Evolutionary conservation across 805 yeast species (phyloP), one percentile per base, ranked within the genome.

Genomic region (Yarrowia sp.): DNA sequence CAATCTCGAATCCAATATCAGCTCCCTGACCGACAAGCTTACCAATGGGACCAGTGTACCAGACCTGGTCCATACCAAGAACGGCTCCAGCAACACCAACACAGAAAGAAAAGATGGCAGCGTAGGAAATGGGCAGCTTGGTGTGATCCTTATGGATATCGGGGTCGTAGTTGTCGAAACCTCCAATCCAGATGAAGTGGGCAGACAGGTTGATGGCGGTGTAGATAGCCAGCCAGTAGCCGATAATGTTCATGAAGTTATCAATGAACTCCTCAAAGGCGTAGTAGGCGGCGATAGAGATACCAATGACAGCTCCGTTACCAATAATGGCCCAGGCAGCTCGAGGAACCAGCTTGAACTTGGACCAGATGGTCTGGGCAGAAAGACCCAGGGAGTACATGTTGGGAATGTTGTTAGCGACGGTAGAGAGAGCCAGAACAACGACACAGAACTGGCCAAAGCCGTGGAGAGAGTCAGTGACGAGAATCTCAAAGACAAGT

Each of bases 371-470:
- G 48, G 95, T 85, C 79, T 92, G 98, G 39, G 92, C 91, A 69
- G 92, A 86, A 73, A 92, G 81, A 44, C 91, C 92, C 71, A 91
- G 84, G 31, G 98, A 90, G 81, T 92, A 92, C 88, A 91, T 86
- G 80, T 91, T 92, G 76, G 97, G 97, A 76, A 92, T 85, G 79
- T 91, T 92, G 82, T 90, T 91, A 69, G 97, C 87, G 65, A 92
- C 88, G 36, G 96, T 90, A 36, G 97, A 90, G 69, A 92, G 78
- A 15, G 96, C 90, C 68, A 92, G 79, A 17, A 92, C 35, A 36
- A 92, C 97, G 77, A 92, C 84, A 77, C 92, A 86, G 81, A 92
- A 91, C 76, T 90, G 87, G 68, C 97, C 97, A 71, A 92, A 90
- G 9, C 91, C 92, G 76, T 89, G 92, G 67, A 91, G 81, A 5